phyloP scores from a whole-genome alignment of 192 early-diverging fungal species.

The Gonapodya prolifera region DNA sequence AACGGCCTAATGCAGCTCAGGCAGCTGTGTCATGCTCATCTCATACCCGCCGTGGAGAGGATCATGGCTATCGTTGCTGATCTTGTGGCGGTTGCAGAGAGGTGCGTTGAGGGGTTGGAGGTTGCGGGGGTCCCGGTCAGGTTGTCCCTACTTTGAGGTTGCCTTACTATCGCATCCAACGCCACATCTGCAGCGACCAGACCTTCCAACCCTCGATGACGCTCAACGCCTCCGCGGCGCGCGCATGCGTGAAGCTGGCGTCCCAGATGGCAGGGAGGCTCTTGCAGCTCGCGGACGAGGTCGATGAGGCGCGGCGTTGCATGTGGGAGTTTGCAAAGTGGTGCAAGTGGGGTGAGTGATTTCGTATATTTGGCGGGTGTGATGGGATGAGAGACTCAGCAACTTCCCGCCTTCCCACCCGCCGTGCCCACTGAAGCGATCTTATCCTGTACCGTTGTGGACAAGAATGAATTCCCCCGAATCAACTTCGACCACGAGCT shows the following conservation, averaged over 20 bases:
- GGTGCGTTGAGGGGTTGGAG: not conserved
- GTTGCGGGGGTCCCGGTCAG: not conserved
- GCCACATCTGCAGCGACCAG: not conserved
- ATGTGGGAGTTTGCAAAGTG: not conserved
- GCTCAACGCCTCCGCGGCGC: not conserved
- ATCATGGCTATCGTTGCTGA: not conserved
- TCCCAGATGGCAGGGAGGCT: not conserved
- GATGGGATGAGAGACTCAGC: not conserved
- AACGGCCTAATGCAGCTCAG: not conserved
- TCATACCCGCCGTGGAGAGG: not conserved
- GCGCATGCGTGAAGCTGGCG: not conserved
- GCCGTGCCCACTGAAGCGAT: not conserved
- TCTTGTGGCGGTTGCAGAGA: not conserved
- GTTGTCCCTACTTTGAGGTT: not conserved
- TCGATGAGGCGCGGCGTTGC: not conserved
- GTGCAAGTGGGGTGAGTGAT: not conserved
- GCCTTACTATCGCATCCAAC: not conserved
- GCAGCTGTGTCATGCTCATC: not conserved
- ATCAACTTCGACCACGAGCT: not conserved
- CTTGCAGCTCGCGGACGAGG: not conserved
- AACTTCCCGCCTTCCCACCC: not conserved
- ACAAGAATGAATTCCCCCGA: not conserved
- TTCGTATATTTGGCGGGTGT: not conserved
- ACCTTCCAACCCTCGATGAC: not conserved
- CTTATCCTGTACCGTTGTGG: not conserved